A percentile compares a stretch with the other conserved stretches of the same genome.
These are phyloP conservation scores for Aspergillus sp. DNA, from an alignment of 2,329 filamentous ascomycete species.

Conservation along the genomic window DNA sequence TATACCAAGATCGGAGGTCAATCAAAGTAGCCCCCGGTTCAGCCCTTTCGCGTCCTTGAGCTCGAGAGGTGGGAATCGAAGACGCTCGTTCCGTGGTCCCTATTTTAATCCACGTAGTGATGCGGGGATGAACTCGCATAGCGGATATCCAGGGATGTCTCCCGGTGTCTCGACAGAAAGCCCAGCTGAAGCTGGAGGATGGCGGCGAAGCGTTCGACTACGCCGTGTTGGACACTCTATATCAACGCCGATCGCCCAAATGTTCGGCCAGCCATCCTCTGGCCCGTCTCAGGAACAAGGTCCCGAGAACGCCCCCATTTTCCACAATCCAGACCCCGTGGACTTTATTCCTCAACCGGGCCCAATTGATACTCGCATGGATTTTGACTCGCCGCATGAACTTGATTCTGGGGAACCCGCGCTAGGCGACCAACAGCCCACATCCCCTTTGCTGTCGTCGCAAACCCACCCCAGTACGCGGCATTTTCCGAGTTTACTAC, in stretches of 20 bases:
- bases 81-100: slow-evolving; percentile 40
- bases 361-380: slow-evolving; percentile 42
- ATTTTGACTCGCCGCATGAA: slow-evolving; percentile 42
- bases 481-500: slow-evolving; percentile 44
- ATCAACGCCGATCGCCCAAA: slow-evolving; percentile 44
- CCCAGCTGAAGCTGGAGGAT: slow-evolving; percentile 29
- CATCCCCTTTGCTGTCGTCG: slow-evolving; percentile 27
- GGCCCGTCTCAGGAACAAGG: slow-evolving; percentile 23
- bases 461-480: slow-evolving; percentile 35
- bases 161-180: slow-evolving; percentile 27
- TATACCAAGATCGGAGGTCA: slow-evolving; percentile 34
- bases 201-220: slow-evolving; percentile 42
- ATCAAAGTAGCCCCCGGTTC: slow-evolving; percentile 37
- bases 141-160: slow-evolving; percentile 25
- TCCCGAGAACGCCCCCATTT: slow-evolving; percentile 27
- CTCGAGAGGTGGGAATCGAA: slow-evolving; percentile 40
- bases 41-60: slow-evolving; percentile 42
- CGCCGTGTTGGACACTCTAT: slow-evolving; percentile 46
- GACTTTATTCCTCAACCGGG: slow-evolving; percentile 36
- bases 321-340: slow-evolving; percentile 33
- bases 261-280: slow-evolving; percentile 41
- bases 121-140: slow-evolving; percentile 30
- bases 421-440: slow-evolving; percentile 29
- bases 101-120: slow-evolving; percentile 42
- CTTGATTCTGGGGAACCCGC: slow-evolving; percentile 45